phyloP scores from a whole-genome alignment of 768 basidiomycete species.

The Termitomyces sp. region DNA sequence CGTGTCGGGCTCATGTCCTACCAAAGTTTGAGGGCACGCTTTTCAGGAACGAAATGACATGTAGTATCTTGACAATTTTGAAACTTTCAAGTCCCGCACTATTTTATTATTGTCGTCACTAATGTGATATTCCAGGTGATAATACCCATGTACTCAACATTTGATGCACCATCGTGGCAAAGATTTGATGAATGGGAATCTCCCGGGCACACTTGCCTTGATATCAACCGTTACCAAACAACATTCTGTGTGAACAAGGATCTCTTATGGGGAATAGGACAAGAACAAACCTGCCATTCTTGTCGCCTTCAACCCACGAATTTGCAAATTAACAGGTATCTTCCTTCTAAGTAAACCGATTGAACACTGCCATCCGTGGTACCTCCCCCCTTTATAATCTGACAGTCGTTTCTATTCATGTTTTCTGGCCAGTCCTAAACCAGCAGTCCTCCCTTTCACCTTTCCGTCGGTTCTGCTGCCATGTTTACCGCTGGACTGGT shows the following conservation, averaged over 20 bases:
- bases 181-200: not conserved
- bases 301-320: not conserved
- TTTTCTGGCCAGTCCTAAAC: not conserved
- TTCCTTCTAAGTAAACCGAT: not conserved
- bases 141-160: not conserved
- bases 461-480: not conserved
- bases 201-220: not conserved
- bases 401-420: not conserved
- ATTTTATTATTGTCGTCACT: not conserved
- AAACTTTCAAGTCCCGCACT: not conserved
- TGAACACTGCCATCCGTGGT: not conserved
- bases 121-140: not conserved
- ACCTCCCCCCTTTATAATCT: not conserved
- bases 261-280: not conserved
- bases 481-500: conserved; percentile 25
- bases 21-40: not conserved
- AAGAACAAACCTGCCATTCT: not conserved
- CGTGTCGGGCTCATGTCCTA: not conserved
- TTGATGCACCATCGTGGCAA: not conserved
- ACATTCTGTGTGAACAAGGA: conserved; percentile 6
- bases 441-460: not conserved
- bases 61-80: not conserved
- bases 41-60: not conserved
- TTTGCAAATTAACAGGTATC: not conserved
- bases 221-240: not conserved